Evolutionary conservation across 371 early-diverging fungal genomes (phyloP).

Genomic region (Parasitella parasitica): DNA sequence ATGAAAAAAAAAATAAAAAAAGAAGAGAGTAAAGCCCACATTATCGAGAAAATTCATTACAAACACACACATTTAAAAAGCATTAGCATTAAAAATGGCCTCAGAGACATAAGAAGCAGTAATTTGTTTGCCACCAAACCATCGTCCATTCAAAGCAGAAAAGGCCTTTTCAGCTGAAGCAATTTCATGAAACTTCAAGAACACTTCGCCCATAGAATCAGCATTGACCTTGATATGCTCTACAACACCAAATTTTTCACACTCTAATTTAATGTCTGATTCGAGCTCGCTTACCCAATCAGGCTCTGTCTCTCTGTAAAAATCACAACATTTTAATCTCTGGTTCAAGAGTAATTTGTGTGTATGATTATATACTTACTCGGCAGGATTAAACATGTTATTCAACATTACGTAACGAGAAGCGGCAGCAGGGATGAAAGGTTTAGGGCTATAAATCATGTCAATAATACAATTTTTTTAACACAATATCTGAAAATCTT

Average conservation of each 20-base stretch:
- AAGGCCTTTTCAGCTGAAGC: constrained; percentile 70
- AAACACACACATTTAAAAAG: constrained; percentile 13
- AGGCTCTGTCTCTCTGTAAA: constrained; percentile 77
- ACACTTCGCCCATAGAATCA: constrained; percentile 75
- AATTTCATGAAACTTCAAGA: constrained; percentile 75
- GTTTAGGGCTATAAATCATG: constrained; percentile 31
- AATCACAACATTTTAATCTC: neutral
- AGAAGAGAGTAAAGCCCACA: no score
- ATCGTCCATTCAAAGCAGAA: constrained; percentile 67
- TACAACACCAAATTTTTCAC: constrained; percentile 77
- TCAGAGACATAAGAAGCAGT: constrained; percentile 73
- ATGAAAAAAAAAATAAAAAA: no score
- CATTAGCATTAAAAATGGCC: constrained; percentile 66
- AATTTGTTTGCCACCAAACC: constrained; percentile 79
- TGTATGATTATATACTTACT: constrained; percentile 69
- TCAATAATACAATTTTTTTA: neutral
- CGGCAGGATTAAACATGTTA: constrained; percentile 93
- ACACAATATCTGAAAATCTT: constrained; percentile 3
- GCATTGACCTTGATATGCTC: constrained; percentile 76
- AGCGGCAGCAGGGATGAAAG: constrained; percentile 46
- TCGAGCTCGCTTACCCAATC: constrained; percentile 88
- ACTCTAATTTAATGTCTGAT: constrained; percentile 85
- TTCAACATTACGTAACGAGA: constrained; percentile 71
- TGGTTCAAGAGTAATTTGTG: neutral
- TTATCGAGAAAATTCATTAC: neutral